phyloP scores from a whole-genome alignment of 495 filamentous ascomycete genomes.

The Hypoxylon trugodes region DNA sequence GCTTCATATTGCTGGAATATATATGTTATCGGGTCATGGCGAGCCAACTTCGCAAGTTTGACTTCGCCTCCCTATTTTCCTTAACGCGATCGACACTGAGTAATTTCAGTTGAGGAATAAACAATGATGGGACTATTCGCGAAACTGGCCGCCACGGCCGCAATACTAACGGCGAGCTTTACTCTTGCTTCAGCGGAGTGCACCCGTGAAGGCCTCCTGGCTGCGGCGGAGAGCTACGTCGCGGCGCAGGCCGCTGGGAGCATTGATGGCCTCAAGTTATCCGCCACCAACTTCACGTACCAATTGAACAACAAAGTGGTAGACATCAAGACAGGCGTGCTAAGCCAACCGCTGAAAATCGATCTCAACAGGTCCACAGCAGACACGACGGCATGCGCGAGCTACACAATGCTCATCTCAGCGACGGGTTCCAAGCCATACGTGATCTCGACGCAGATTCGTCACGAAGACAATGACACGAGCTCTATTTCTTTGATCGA shows the following conservation, averaged over 20 bases:
- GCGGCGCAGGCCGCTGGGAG: conserved; percentile 46
- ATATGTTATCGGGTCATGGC: not conserved
- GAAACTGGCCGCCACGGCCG: conserved; percentile 9
- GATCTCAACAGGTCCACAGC: conserved; percentile 51
- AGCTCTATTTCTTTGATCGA: conserved; percentile 50
- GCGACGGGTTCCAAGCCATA: conserved; percentile 49
- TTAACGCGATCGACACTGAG: no score
- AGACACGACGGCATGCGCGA: conserved; percentile 53
- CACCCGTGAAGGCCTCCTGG: conserved; percentile 50
- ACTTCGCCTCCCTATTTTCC: no score
- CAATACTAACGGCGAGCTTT: not conserved
- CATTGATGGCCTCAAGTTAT: conserved; percentile 38
- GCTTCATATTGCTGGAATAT: not conserved
- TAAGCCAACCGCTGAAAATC: conserved; percentile 48
- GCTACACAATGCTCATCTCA: conserved; percentile 55
- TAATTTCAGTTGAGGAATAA: no score
- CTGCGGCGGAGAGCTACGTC: conserved; percentile 48
- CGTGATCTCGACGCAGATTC: conserved; percentile 55
- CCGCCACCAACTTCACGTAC: conserved; percentile 51
- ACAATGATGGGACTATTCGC: conserved; percentile 9
- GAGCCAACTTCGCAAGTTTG: no score
- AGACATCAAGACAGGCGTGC: conserved; percentile 45
- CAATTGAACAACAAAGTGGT: conserved; percentile 52
- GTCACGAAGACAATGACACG: conserved; percentile 48
- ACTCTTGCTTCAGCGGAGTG: conserved; percentile 41